phyloP scores from a whole-genome alignment of 352 stramenopile species.

The Elongisporangium prolatum region DNA sequence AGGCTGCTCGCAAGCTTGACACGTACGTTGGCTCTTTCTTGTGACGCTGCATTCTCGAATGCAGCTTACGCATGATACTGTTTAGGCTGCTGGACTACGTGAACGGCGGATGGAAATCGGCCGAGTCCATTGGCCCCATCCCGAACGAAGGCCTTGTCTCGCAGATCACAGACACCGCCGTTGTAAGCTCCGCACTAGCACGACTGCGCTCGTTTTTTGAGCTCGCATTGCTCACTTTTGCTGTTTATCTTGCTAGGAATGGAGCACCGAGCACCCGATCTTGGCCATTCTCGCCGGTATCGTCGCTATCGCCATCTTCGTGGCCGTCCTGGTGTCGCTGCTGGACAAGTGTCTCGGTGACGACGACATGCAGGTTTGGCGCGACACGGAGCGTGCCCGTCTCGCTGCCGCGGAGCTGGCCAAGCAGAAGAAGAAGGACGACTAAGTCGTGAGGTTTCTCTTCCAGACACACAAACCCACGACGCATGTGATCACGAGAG shows the following conservation, averaged over 20 bases:
- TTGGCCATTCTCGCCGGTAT: constrained; percentile 52
- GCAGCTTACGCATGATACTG: too few species aligned
- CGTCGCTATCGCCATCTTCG: constrained; percentile 50
- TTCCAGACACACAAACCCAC: background rate
- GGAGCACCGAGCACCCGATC: constrained; percentile 67
- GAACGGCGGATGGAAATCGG: constrained; percentile 48
- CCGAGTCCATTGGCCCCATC: constrained; percentile 47
- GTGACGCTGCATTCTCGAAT: background rate
- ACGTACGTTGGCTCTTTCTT: constrained; percentile 24
- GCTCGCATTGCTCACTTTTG: background rate
- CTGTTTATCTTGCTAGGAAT: constrained; percentile 24
- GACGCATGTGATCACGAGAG: background rate
- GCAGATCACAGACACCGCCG: constrained; percentile 48
- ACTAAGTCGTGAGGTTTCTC: background rate
- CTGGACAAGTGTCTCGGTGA: constrained; percentile 70
- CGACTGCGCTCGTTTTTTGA: background rate
- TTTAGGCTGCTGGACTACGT: constrained; percentile 53
- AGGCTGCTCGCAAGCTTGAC: constrained; percentile 60
- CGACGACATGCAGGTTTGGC: constrained; percentile 55
- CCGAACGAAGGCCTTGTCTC: constrained; percentile 60
- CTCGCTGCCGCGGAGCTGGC: constrained; percentile 13
- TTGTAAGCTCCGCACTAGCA: constrained; percentile 13
- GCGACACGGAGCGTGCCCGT: constrained; percentile 28
- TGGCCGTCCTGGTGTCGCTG: constrained; percentile 64
- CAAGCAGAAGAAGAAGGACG: constrained; percentile 25